Evolutionary conservation across 169 alveolate genomes (phyloP).

Genomic region (Plasmodium sp.): DNA sequence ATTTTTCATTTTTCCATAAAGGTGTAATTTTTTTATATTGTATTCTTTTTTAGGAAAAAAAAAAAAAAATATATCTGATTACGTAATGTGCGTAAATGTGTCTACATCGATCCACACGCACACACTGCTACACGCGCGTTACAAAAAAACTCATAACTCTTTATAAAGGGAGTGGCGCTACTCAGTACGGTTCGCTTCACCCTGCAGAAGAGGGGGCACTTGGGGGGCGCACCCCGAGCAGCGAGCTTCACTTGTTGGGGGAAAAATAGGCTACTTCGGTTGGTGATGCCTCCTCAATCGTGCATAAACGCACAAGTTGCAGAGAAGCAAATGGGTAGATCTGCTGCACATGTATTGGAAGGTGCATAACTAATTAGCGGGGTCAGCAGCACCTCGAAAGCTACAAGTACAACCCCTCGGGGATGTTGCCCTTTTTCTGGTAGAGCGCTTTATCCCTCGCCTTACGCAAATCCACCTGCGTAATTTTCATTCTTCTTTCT

Average conservation of each 20-base stretch:
- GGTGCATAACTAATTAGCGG: background rate
- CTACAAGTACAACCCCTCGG: constrained; percentile 95
- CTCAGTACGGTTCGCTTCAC: background rate
- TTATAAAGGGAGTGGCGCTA: background rate
- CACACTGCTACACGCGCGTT: background rate
- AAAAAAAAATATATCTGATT: background rate
- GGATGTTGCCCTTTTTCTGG: constrained; percentile 98
- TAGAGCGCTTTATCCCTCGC: constrained; percentile 99
- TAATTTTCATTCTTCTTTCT: constrained; percentile 99
- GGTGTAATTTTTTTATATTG: background rate
- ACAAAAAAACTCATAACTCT: constrained; percentile 22
- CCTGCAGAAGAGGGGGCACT: background rate
- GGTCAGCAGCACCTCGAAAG: background rate
- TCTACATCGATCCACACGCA: background rate
- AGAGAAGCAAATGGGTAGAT: background rate
- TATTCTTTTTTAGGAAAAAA: background rate
- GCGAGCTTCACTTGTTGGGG: background rate
- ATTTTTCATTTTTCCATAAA: background rate
- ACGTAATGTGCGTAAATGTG: background rate
- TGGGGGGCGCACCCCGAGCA: background rate
- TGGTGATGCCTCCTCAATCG: background rate
- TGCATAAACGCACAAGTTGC: background rate
- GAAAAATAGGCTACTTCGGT: background rate
- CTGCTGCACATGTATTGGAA: background rate
- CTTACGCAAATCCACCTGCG: constrained; percentile 96